Conservation (phyloP, 163 green algal genomes). For the Trebouxiophyceae sp. region DNA sequence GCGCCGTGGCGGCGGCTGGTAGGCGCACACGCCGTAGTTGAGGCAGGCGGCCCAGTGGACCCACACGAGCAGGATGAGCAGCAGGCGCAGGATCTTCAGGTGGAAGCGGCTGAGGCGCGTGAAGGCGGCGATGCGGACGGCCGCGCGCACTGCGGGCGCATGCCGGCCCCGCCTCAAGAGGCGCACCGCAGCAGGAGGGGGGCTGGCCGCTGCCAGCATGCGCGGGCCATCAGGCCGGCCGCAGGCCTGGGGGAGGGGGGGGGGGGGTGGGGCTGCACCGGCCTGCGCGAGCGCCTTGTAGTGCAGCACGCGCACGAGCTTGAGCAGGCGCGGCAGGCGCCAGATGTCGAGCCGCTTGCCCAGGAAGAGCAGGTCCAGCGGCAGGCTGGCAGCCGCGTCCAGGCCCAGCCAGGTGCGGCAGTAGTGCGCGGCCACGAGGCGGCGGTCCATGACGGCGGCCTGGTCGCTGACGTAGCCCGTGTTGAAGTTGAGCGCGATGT, state of each 20-base stretch:
- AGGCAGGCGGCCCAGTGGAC: slow-evolving; percentile 35
- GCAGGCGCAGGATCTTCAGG: slow-evolving; percentile 25
- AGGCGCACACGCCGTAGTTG: slow-evolving; percentile 20
- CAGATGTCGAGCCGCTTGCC: slow-evolving; percentile 11
- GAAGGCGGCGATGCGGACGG: slow-evolving; percentile 14
- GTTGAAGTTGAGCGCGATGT: slow-evolving; percentile 38
- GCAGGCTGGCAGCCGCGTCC: slow-evolving; percentile 30
- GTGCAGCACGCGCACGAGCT: slow-evolving; percentile 24
- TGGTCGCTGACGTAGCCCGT: slow-evolving; percentile 30
- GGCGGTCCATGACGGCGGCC: slow-evolving; percentile 23
- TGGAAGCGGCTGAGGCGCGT: slow-evolving; percentile 27
- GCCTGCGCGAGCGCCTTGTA: slow-evolving; percentile 15
- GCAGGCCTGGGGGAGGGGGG: too few species aligned
- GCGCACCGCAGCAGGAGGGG: too few species aligned
- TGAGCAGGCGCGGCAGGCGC: slow-evolving; percentile 20
- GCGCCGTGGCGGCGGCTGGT: slow-evolving; percentile 6
- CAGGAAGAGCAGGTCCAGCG: slow-evolving; percentile 29
- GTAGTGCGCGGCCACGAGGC: slow-evolving; percentile 17
- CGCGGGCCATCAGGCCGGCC: too few species aligned
- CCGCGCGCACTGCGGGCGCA: slow-evolving; percentile 11
- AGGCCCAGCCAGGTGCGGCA: slow-evolving; percentile 24
- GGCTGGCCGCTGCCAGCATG: too few species aligned
- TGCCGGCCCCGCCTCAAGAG: too few species aligned
- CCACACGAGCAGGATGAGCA: slow-evolving; percentile 21
- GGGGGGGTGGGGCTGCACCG: too few species aligned